Base-by-base conservation (phyloP, 495 filamentous ascomycete genomes). In the Penicillium angulare region DNA sequence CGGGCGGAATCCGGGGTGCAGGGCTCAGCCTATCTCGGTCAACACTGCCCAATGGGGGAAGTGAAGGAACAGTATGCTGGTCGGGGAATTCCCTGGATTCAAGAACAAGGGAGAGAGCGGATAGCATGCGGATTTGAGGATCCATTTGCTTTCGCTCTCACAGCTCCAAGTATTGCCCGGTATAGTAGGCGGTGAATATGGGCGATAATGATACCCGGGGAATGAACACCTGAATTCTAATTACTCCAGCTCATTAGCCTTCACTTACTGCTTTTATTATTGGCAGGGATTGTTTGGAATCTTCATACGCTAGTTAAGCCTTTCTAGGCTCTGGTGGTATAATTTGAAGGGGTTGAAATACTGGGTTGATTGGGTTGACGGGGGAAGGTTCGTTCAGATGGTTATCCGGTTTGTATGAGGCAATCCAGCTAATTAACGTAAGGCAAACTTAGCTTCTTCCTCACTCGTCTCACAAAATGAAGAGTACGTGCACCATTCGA, bases 401-500 rank as follows among this genome's bases (percentile, higher is more conserved):
- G n/a, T n/a, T n/a, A n/a, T n/a, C n/a, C n/a, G n/a, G n/a, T n/a
- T n/a, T n/a, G n/a, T n/a, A n/a, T n/a, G n/a, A n/a, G n/a, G n/a
- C n/a, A n/a, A n/a, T n/a, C n/a, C n/a, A n/a, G n/a, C n/a, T n/a
- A n/a, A n/a, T n/a, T n/a, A n/a, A n/a, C n/a, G n/a, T n/a, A n/a
- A n/a, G n/a, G n/a, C n/a, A n/a, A 29, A 44, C 13, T 44, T 24
- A 44, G 22, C 22, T 44, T 44, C 24, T 4, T 27, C 15, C 15
- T 17, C 24, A 33, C 27, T n/a, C 23, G 5, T 2, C 20, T n/a
- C n/a, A n/a, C 15, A 22, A 40, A 18, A 80, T 80, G 79, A 82
- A 82, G 73, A 68, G 79, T 79, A 33, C 43, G 54, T 44, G 26
- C 8, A 13, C n/a, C n/a, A n/a, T n/a, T n/a, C n/a, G n/a, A n/a